These are phyloP conservation scores for Leccinum rimulosum DNA, from an alignment of 768 basidiomycete species.

Conservation along the genomic window DNA sequence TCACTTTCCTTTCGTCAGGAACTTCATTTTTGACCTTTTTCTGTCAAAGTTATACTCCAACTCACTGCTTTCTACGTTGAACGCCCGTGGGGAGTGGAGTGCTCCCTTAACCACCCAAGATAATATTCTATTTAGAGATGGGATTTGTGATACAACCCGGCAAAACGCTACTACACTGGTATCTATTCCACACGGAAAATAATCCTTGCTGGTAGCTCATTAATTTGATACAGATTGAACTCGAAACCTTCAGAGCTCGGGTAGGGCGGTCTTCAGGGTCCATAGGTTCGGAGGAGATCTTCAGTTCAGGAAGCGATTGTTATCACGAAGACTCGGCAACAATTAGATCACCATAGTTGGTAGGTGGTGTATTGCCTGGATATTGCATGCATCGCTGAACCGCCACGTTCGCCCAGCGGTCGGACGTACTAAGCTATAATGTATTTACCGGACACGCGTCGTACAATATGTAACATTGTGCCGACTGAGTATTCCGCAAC, in stretches of 20 bases:
- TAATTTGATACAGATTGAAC: background rate
- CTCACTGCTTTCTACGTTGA: slow-evolving; percentile 19
- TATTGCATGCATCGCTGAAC: background rate
- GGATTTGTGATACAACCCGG: background rate
- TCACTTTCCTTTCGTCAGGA: background rate
- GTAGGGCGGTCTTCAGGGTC: background rate
- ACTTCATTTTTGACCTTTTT: slow-evolving; percentile 23
- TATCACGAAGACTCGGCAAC: background rate
- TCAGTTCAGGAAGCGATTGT: background rate
- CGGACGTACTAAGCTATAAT: background rate
- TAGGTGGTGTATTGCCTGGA: background rate
- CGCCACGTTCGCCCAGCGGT: background rate
- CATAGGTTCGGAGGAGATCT: background rate
- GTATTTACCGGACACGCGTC: background rate
- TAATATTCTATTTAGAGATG: slow-evolving; percentile 11
- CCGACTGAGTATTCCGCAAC: background rate
- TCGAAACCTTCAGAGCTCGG: background rate
- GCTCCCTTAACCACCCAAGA: background rate
- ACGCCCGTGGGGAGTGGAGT: slow-evolving; percentile 27
- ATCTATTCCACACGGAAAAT: background rate
- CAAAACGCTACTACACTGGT: slow-evolving; percentile 5
- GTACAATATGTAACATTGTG: background rate
- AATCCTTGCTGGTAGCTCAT: background rate
- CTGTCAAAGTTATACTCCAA: slow-evolving; percentile 30
- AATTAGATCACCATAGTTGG: background rate